Evolutionary conservation across 1,284 basidiomycete species (phyloP), one percentile per base, ranked within the genome.

Genomic region (Leccinum griseonigrum): DNA sequence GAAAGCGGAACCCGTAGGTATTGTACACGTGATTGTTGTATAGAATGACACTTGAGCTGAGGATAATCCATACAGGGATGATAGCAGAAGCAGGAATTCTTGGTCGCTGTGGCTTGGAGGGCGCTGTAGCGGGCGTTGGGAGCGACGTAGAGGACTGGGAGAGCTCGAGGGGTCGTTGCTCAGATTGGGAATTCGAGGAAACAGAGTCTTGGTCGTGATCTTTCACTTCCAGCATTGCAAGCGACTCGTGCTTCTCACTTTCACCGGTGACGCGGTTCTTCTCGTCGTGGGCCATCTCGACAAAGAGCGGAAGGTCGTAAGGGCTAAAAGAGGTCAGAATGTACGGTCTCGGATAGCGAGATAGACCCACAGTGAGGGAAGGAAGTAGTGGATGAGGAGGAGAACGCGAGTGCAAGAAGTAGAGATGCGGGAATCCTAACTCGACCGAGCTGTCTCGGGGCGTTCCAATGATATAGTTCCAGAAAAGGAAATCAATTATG

Each of bases 11-110:
- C 66, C 88, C 77, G 69, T 94, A 85, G 58, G 83, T 85, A 74
- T 90, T 89, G 79, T 95, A 95, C 74, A 97, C 79, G 73, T 92
- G 91, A 77, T 95, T 96, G 85, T 98, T 98, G 86, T 98, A 98
- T 61, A 98, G 88, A 78, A 98, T 98, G 72, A 98, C 96, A 10
- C 86, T 78, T 48, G 94, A 94, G 64, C 89, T 92, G 69, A 97
- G 90, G 14, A 87, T 79, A 74, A 98, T 98, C 96, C 94, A 95
- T 62, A 95, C 77, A 31, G 90, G 90, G 60, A 94, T 92, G 70
- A 94, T 92, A 60, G 84, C 79, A 1, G 85, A 75, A 1, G 90
- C 81, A 9, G 88, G 83, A 40, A 89, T 64, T 63, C 66, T 75
- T 4, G 61, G 1, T 16, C 67, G 73, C 16, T 63, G 66, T 7